These are phyloP conservation scores for Diphasiastrum complanatum DNA, from an alignment of 83 land plant genomes.

Conservation along the genomic window DNA sequence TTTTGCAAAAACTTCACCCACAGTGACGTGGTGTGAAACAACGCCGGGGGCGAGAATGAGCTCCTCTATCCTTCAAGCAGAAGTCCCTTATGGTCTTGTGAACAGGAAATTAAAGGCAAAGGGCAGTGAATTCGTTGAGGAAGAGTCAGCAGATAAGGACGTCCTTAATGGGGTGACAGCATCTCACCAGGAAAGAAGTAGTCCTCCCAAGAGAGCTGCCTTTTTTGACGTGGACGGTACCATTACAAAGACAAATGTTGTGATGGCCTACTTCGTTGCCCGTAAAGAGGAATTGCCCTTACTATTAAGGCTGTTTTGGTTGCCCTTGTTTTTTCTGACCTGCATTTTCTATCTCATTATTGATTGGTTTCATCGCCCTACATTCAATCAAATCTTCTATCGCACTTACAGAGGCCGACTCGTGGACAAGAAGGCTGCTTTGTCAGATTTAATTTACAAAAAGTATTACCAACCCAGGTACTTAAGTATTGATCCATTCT, in stretches of 20 bases:
- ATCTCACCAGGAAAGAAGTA: too few relatives aligned
- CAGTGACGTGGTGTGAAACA: too few relatives aligned
- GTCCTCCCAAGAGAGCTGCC: constrained; percentile 17
- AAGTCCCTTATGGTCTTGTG: too few relatives aligned
- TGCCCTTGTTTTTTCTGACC: constrained; percentile 25
- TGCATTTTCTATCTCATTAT: constrained; percentile 26
- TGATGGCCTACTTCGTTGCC: constrained; percentile 21
- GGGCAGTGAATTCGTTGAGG: too few relatives aligned
- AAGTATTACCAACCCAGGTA: constrained; percentile 31
- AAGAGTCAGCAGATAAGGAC: too few relatives aligned
- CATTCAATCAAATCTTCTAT: constrained; percentile 31
- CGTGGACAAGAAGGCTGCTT: constrained; percentile 7
- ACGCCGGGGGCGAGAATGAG: too few relatives aligned
- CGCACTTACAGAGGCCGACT: constrained; percentile 25
- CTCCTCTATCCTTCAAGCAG: too few relatives aligned
- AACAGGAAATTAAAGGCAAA: too few relatives aligned
- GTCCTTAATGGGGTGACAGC: too few relatives aligned
- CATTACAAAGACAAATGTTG: constrained; percentile 31
- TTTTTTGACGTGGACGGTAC: constrained; percentile 38
- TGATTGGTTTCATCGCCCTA: constrained; percentile 25
- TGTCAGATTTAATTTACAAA: constrained; percentile 27
- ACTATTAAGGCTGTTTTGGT: constrained; percentile 21
- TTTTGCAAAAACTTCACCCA: too few relatives aligned
- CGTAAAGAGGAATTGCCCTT: constrained; percentile 24
- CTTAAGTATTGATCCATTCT: not conserved